Evolutionary conservation across 2,329 filamentous ascomycete species (phyloP).

Genomic region (Emydomyces testavorans): DNA sequence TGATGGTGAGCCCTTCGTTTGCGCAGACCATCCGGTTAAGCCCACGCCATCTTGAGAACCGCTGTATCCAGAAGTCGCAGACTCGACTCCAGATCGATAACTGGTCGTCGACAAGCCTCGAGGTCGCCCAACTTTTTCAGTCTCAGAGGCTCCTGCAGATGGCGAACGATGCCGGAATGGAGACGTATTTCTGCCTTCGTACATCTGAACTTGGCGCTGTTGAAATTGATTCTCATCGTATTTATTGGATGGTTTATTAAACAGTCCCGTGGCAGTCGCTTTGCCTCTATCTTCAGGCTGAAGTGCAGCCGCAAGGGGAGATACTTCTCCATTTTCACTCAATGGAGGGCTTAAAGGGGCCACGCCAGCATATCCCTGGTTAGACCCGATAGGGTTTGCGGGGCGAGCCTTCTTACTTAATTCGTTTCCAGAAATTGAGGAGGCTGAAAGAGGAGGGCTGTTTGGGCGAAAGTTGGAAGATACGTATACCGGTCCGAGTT

Average conservation of each 20-base stretch:
- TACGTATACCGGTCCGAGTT: constrained; percentile 24
- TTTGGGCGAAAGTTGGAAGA: constrained; percentile 23
- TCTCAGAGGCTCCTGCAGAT: constrained; percentile 6
- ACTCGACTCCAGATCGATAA: constrained; percentile 29
- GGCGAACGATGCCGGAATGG: constrained; percentile 24
- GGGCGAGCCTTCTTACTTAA: constrained; percentile 26
- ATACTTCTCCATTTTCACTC: constrained; percentile 59
- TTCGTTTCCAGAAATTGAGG: constrained; percentile 32
- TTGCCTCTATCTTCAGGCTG: constrained; percentile 70
- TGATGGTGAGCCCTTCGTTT: constrained; percentile 25
- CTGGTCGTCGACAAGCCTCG: constrained; percentile 30
- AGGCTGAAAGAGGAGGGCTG: constrained; percentile 36
- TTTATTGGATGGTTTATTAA: constrained; percentile 59
- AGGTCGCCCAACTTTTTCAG: constrained; percentile 21
- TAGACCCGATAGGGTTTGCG: constrained; percentile 24
- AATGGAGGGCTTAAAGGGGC: constrained; percentile 58
- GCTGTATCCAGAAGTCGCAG: constrained; percentile 30
- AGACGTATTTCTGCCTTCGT: constrained; percentile 59
- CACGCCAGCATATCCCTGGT: constrained; percentile 27
- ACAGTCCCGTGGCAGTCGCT: constrained; percentile 60
- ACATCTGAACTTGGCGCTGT: constrained; percentile 69
- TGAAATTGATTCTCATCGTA: constrained; percentile 81
- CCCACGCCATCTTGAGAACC: constrained; percentile 18
- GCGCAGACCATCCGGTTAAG: not conserved
- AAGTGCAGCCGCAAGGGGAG: constrained; percentile 50